Base-by-base conservation (phyloP, 441 rosid genomes). In the Corymbia citriodora region DNA sequence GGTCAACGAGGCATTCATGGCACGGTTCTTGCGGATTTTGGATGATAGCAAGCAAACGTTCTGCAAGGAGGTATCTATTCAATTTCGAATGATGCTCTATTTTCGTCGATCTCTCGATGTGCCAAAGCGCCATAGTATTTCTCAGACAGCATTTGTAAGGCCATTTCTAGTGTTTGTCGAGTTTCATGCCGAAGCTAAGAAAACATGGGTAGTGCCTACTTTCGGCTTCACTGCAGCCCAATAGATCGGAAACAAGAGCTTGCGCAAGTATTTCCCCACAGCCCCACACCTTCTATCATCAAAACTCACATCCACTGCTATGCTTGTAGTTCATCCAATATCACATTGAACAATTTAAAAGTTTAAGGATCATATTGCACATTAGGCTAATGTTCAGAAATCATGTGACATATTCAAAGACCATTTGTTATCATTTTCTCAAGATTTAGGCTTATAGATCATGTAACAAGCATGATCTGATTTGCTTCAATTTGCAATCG, bases 11-110 rank as follows among this genome's bases (percentile, higher is more conserved):
- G 87, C 91, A 10, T 90, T 87, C 48, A 68, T 90, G 83, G 29
- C 14, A 25, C n/a, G 70, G 36, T 90, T 87, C 89, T 31, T 90
- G 4, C 29, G 10, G 13, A 50, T 90, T 83, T 68, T 88, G 87
- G 72, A 85, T 3, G 50, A 74, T 11, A 12, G 2, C 25, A 55
- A 83, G 55, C 92, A 11, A 53, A 89, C 91, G 23, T 94, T 97
- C 87, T 27, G 48, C 45, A n/a, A 0, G 17, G 95, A 95, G 96
- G 97, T 96, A 91, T 19, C 61, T 49, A 74, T 45, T 12, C 16
- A 52, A 17, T n/a, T 33, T 86, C 27, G 36, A 54, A 65, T 3
- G 9, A 74, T 10, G 16, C 50, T 74, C 50, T 74, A 12, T 74
- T 19, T 36, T 21, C 15, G 29, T 13, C 2, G 29, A 36, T 19